Percentiles rank a stretch among this genome's conserved stretches.
These are phyloP conservation scores for Fennellomyces sp. DNA, from an alignment of 371 early-diverging fungal species.

Conservation along the genomic window DNA sequence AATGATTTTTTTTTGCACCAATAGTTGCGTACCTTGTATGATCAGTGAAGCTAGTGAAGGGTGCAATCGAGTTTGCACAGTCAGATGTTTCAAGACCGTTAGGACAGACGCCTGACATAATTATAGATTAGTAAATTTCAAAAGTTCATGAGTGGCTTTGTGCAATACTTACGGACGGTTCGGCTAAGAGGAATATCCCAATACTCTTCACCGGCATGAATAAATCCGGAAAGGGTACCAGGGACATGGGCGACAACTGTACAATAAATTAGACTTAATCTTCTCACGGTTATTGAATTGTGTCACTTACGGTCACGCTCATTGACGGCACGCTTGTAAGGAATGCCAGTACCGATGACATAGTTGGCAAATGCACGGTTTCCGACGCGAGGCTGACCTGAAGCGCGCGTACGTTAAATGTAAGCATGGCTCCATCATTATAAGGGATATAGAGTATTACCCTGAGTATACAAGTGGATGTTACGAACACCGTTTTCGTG, in stretches of 20 bases:
- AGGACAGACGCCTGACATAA: slow-evolving; percentile 21
- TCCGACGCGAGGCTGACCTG: slow-evolving; percentile 23
- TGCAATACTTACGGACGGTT: slow-evolving; percentile 9
- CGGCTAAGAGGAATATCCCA: slow-evolving; percentile 10
- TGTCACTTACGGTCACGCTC: slow-evolving; percentile 23
- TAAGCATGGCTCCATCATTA: no score
- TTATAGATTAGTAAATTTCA: no score
- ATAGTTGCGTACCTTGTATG: slow-evolving; percentile 7
- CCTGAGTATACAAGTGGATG: slow-evolving; percentile 2
- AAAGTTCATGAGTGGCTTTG: no score
- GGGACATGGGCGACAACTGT: slow-evolving; percentile 13
- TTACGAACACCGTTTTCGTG: slow-evolving; percentile 9
- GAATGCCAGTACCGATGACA: slow-evolving; percentile 15
- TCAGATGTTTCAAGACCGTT: slow-evolving; percentile 11
- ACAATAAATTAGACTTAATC: no score
- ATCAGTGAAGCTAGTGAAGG: slow-evolving; percentile 15
- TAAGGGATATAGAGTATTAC: no score
- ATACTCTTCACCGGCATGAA: slow-evolving; percentile 23
- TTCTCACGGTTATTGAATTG: no score
- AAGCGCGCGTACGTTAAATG: no score
- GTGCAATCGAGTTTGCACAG: slow-evolving; percentile 19
- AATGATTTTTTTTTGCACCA: no score
- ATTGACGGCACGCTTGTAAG: slow-evolving; percentile 15
- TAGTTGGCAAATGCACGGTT: slow-evolving; percentile 21
- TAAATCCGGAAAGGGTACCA: slow-evolving; percentile 10